phyloP scores from a whole-genome alignment of 2,329 filamentous ascomycete genomes.

The Diaporthe ilicicola region DNA sequence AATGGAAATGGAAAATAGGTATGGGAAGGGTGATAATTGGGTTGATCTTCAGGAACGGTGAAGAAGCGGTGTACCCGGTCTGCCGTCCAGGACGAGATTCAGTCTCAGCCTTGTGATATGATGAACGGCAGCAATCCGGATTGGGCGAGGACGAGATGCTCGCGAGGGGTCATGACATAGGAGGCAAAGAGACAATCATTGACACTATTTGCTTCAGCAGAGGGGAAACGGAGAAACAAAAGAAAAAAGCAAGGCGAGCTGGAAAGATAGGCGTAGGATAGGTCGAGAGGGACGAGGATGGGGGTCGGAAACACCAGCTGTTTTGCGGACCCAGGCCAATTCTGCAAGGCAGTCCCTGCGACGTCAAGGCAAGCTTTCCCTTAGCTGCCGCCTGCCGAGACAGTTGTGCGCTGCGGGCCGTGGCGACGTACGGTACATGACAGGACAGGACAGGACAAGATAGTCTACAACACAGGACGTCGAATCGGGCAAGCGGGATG shows the following conservation, averaged over 20 bases:
- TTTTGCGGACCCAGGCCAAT: constrained; percentile 11
- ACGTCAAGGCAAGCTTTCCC: constrained; percentile 1
- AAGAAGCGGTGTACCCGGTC: background rate
- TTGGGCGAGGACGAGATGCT: background rate
- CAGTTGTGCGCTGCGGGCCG: constrained; percentile 4
- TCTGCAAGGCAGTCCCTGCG: constrained; percentile 4
- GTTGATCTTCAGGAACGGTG: background rate
- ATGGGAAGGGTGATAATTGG: background rate
- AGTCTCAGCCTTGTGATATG: constrained; percentile 22
- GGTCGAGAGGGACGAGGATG: background rate
- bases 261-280: background rate
- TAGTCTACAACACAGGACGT: background rate
- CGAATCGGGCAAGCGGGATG: background rate
- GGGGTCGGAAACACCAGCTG: constrained; percentile 15
- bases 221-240: background rate
- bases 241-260: background rate
- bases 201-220: background rate
- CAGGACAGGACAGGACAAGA: too few relatives aligned
- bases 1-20: background rate
- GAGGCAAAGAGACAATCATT: background rate
- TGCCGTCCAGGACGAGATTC: background rate
- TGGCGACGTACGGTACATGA: background rate
- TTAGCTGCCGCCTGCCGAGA: constrained; percentile 24
- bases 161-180: constrained; percentile 9
- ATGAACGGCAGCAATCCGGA: background rate